Evolutionary conservation across 192 early-diverging fungal genomes (phyloP).

Genomic region (Coemansia sp.): DNA sequence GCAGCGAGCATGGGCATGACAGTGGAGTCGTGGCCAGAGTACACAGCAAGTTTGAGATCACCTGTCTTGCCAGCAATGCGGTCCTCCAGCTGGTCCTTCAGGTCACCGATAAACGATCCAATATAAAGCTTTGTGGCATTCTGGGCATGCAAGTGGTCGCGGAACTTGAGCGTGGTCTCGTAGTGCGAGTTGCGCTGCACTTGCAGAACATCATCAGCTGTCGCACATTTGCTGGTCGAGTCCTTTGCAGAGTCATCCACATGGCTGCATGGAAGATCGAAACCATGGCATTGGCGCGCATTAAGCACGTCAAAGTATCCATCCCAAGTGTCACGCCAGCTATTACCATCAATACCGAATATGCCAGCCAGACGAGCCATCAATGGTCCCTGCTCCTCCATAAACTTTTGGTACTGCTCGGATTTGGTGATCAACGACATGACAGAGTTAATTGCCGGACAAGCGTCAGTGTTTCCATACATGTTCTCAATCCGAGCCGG

Average conservation of each 20-base stretch:
- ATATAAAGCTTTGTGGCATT: conserved; percentile 29
- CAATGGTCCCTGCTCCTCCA: conserved; percentile 32
- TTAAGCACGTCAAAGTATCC: conserved; percentile 40
- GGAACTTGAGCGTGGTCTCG: conserved; percentile 25
- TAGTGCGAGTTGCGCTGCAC: conserved; percentile 36
- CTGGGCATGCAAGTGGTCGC: conserved; percentile 27
- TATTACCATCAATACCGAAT: conserved; percentile 21
- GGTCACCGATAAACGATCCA: conserved; percentile 48
- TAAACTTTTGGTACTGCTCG: conserved; percentile 26
- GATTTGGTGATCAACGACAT: conserved; percentile 1
- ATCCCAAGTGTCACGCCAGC: conserved; percentile 26
- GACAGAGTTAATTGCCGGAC: conserved; percentile 25
- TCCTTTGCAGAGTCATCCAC: conserved; percentile 7
- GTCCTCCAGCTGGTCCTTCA: conserved; percentile 31
- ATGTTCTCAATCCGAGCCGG: conserved; percentile 51
- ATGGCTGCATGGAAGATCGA: conserved; percentile 22
- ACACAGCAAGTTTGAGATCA: conserved; percentile 45
- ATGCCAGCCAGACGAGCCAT: conserved; percentile 34
- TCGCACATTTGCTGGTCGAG: conserved; percentile 11
- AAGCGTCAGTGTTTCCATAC: conserved; percentile 40
- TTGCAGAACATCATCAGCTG: conserved; percentile 30
- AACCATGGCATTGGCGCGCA: conserved; percentile 36
- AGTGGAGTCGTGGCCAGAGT: conserved; percentile 54
- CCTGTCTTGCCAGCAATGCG: conserved; percentile 23
- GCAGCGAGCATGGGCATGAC: conserved; percentile 42